Conservation (phyloP, 345 rosid species). For the Populus tremula region DNA sequence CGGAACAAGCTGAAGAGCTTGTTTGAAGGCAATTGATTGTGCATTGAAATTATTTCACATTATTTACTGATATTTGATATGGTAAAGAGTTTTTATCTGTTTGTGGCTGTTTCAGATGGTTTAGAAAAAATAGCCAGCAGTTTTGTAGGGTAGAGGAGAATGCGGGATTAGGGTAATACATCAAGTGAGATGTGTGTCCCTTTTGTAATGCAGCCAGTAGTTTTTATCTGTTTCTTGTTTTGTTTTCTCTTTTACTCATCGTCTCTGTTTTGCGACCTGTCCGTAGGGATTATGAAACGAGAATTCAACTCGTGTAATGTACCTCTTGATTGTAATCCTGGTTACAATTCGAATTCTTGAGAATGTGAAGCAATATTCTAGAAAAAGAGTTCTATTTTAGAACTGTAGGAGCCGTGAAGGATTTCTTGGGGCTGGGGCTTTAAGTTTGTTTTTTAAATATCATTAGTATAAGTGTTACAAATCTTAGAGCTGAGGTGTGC, state of each 20-base stretch:
- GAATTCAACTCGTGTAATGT: neutral
- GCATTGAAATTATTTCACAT: slow-evolving; percentile 10
- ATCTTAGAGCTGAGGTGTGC: too few species aligned
- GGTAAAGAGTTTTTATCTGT: slow-evolving; percentile 23
- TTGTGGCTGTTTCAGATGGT: slow-evolving; percentile 47
- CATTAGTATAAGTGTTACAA: too few species aligned
- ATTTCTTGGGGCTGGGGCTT: neutral
- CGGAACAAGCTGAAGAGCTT: slow-evolving; percentile 47
- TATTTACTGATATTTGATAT: slow-evolving; percentile 11
- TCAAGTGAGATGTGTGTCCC: neutral
- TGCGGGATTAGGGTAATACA: neutral
- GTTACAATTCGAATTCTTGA: neutral
- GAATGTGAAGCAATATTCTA: neutral
- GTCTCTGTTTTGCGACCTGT: neutral
- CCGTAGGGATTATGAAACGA: neutral
- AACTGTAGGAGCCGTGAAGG: neutral
- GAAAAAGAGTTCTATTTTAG: neutral
- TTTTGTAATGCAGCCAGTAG: neutral
- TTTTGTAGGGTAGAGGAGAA: slow-evolving; percentile 41
- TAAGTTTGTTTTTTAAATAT: too few species aligned
- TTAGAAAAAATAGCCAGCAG: slow-evolving; percentile 39
- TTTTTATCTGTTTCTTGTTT: neutral
- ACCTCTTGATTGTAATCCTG: neutral
- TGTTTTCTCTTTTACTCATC: neutral
- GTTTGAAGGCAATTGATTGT: slow-evolving; percentile 61